phyloP scores from a whole-genome alignment of 2,329 filamentous ascomycete genomes.

The Calonectria pauciramosa region DNA sequence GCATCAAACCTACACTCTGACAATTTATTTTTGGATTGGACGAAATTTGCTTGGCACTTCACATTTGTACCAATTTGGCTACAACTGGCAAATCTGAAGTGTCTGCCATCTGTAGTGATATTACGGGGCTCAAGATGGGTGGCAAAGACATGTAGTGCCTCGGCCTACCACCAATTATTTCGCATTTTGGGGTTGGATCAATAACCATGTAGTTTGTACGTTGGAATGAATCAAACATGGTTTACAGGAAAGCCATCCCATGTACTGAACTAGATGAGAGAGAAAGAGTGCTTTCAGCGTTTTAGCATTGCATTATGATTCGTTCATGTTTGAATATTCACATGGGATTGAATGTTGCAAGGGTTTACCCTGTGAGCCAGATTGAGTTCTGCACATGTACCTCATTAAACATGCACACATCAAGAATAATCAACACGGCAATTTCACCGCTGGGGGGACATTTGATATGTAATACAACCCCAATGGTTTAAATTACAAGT shows the following conservation, averaged over 20 bases:
- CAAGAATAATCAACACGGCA: background rate
- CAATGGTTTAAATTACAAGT: background rate
- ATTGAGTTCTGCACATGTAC: background rate
- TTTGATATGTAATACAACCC: background rate
- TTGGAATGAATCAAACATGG: background rate
- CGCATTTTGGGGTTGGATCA: conserved; percentile 16
- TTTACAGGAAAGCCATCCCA: background rate
- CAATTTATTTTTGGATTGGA: background rate
- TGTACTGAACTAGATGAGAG: background rate
- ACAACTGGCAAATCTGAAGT: background rate
- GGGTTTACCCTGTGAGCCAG: background rate
- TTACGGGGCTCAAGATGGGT: background rate
- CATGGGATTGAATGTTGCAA: background rate
- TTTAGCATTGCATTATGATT: background rate
- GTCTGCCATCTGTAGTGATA: background rate
- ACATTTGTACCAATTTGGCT: background rate
- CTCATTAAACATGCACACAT: background rate
- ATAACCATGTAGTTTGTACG: background rate
- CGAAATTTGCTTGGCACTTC: background rate
- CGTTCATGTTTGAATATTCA: background rate
- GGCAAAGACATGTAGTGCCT: conserved; percentile 39
- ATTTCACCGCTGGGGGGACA: background rate
- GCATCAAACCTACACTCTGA: background rate
- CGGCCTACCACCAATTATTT: conserved; percentile 39
- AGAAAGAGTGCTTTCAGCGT: background rate